Evolutionary conservation across 2,329 filamentous ascomycete genomes (phyloP), one percentile per base, ranked within the genome.

Genomic region (Aspergillus piperis): DNA sequence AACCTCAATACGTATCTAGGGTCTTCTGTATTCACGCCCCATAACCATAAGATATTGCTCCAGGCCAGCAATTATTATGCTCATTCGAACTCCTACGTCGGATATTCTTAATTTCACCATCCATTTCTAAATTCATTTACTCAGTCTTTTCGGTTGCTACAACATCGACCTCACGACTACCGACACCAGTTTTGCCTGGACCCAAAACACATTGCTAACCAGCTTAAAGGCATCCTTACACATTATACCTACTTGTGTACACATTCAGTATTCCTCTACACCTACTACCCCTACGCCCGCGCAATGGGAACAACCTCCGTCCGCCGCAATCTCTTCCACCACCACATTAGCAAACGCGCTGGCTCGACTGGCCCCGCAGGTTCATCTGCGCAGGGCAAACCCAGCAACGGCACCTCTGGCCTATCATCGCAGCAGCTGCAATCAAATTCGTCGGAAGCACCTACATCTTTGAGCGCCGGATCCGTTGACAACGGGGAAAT

Each of bases 311-410:
- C 69, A n/a, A 69, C 68, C 15, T 77, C 75, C 19, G 74, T 80
- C 50, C 77, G 79, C 56, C 76, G 78, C 47, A 80, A 78, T 58
- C 72, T 81, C 25, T 80, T 81, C 66, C 76, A 78, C 17, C 73
- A 75, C 54, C 77, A 78, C 58, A 73, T 80, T 44, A 78, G 75
- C 63, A 73, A 77, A 54, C 77, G 77, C 8, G 74, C 77, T n/a
- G 73, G 73, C 21, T 71, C 75, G 6, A 64, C 72, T 13, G 66
- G 62, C 23, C 67, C 73, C 32, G 61, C 68, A 6, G 68, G 68
- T 61, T 62, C 62, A 25, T 52, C 64, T 7, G 42, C 61, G n/a
- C 64, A 63, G 36, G 55, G 58, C 7, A 52, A 36, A 25, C 23
- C 59, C 23, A 63, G 60, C 39, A 64, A 65, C 17, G 66, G 64